These are phyloP conservation scores for Neospora caninum DNA, from an alignment of 169 alveolate species.

Conservation along the genomic window DNA sequence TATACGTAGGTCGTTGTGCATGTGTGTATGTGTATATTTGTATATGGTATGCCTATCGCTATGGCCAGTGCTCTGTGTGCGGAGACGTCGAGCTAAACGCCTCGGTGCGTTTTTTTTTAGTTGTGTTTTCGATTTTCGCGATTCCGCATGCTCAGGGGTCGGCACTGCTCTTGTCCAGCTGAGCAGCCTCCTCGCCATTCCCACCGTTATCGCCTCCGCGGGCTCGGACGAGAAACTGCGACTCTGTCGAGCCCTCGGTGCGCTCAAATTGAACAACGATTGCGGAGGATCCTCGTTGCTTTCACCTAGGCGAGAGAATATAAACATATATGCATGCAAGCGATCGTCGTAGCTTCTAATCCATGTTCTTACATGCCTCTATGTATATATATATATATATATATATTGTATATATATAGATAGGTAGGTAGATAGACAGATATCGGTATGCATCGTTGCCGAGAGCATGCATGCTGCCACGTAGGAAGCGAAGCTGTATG, in stretches of 20 bases:
- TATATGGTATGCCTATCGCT: too few relatives aligned
- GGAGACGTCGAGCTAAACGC: too few relatives aligned
- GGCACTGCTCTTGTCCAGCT: slow-evolving; percentile 54
- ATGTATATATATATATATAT: not conserved
- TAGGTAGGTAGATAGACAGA: not conserved
- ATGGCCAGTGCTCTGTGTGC: too few relatives aligned
- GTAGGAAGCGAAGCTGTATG: too few relatives aligned
- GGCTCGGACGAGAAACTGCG: slow-evolving; percentile 37
- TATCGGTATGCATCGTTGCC: not conserved
- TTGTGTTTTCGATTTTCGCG: too few relatives aligned
- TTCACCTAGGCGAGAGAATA: not conserved
- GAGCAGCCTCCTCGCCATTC: not conserved
- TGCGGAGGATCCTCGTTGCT: not conserved
- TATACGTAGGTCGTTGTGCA: too few relatives aligned
- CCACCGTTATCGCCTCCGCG: slow-evolving; percentile 37
- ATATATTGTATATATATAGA: not conserved
- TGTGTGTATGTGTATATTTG: too few relatives aligned
- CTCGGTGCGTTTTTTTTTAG: too few relatives aligned
- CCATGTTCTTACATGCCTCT: not conserved
- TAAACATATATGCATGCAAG: not conserved
- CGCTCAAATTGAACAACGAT: too few relatives aligned
- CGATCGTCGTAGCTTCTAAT: not conserved
- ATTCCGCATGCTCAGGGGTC: not conserved
- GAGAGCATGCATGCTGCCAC: too few relatives aligned
- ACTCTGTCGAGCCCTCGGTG: not conserved